Percentiles rank a stretch among this genome's conserved stretches.
These are phyloP conservation scores for Amaranthus hypochondriacus DNA, from an alignment of 148 eudicot species.

Conservation along the genomic window DNA sequence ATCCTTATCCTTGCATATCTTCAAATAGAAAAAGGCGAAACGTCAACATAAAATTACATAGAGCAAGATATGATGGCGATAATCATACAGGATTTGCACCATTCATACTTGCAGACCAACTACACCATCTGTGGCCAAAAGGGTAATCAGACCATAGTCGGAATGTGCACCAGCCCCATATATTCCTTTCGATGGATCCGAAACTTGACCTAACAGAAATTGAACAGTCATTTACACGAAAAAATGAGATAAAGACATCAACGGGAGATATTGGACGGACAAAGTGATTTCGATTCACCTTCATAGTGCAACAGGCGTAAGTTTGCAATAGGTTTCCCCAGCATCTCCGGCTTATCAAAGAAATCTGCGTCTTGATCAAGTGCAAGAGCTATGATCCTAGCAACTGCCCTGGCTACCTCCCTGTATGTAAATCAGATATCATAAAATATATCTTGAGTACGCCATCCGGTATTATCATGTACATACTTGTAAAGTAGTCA, in stretches of 20 bases:
- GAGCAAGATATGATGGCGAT: conserved; percentile 13
- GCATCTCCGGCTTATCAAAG: conserved; percentile 68
- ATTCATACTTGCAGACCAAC: conserved; percentile 79
- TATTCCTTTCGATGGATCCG: conserved; percentile 76
- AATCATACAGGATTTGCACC: conserved; percentile 15
- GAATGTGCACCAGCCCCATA: conserved; percentile 97
- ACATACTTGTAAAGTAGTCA: not conserved
- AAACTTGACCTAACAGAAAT: conserved; percentile 41
- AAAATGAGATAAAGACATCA: not conserved
- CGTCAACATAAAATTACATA: conserved; percentile 6
- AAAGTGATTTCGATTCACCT: conserved; percentile 34
- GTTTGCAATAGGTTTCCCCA: conserved; percentile 64
- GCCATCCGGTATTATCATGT: not conserved
- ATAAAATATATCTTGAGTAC: not conserved
- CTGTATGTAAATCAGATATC: conserved; percentile 27
- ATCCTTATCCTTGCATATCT: conserved; percentile 95
- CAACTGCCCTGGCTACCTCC: conserved; percentile 55
- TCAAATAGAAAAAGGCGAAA: conserved; percentile 8
- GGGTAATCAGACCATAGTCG: conserved; percentile 85
- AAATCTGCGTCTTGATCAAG: conserved; percentile 56
- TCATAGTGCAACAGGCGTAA: conserved; percentile 78
- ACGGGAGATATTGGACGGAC: not conserved
- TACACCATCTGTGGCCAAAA: conserved; percentile 85
- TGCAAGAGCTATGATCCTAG: conserved; percentile 81
- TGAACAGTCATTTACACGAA: not conserved